These are phyloP conservation scores for Firmiana major DNA, from an alignment of 345 rosid genomes.

Conservation along the genomic window DNA sequence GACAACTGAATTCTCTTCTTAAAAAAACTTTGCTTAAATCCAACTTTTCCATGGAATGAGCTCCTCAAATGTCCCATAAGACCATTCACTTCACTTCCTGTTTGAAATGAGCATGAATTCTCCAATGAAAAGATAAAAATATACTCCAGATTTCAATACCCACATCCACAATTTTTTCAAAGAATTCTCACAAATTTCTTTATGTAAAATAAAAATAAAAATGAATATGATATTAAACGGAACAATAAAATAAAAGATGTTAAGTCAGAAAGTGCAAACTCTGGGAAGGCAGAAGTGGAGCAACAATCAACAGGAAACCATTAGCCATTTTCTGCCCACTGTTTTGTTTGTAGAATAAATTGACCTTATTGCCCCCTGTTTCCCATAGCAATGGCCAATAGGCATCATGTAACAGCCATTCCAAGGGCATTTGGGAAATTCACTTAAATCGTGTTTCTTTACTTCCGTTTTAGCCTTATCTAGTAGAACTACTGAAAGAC, in stretches of 20 bases:
- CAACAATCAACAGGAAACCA: not conserved
- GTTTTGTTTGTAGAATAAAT: not conserved
- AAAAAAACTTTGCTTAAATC: constrained; percentile 11
- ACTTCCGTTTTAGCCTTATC: constrained; percentile 39
- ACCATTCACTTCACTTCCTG: constrained; percentile 39
- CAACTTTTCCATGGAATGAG: constrained; percentile 31
- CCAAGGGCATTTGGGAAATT: constrained; percentile 33
- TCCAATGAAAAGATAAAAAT: not conserved
- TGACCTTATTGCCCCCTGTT: constrained; percentile 29
- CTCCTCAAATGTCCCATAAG: constrained; percentile 28
- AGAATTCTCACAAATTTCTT: not conserved
- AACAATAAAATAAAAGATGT: not conserved
- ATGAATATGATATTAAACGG: not conserved
- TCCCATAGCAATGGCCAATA: not conserved
- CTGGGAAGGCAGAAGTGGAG: constrained; percentile 26
- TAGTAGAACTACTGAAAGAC: not conserved
- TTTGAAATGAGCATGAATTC: not conserved
- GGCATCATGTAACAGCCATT: no score
- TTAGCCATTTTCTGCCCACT: constrained; percentile 27
- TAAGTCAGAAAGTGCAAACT: constrained; percentile 24
- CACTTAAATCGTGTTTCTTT: not conserved
- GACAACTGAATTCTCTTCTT: constrained; percentile 20
- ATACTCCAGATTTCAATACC: not conserved
- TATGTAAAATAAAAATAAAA: not conserved
- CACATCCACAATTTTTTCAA: not conserved